Evolutionary conservation across 2,329 filamentous ascomycete species (phyloP), one percentile per base, ranked within the genome.

Genomic region (Colletotrichum sidae): DNA sequence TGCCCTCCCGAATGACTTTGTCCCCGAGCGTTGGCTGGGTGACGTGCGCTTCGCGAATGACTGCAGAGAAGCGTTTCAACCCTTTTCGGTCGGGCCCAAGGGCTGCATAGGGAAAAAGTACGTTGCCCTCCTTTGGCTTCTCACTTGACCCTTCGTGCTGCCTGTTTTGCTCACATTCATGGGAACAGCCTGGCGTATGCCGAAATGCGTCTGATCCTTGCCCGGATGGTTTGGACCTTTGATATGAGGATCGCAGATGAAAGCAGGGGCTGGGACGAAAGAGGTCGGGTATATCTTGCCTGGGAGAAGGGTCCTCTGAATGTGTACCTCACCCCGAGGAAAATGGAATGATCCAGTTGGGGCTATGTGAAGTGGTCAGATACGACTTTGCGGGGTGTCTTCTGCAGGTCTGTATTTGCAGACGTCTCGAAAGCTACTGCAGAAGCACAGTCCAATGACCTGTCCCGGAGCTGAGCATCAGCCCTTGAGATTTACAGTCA

Each of bases 61-160:
- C 65, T 77, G 74, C 37, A 74, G 75, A 42, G 79, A 80, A 0
- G 77, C 76, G 2, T 75, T 83, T 55, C 80, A 85, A 69, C 80
- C 84, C 0, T 85, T 86, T 64, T 77, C 79, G 4, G 54, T 81
- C 2, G 83, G 84, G 0, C 79, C 84, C 5, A 73, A 83, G 2
- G 83, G 83, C 50, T 86, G 84, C 60, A 76, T 86, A 17, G 84
- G 84, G 1, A 76, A 75, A 64, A 84, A 84, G 81, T 82, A 73
- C 70, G 81, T 75, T 0, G 0, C 10, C 10, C 41, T n/a, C 41
- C 41, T 10, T n/a, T 12, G 5, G 7, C 41, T 44, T 15, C 41
- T 13, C 41, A 4, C 41, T 44, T 11, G 3, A 6, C 9, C 15
- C 13, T 10, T 11, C 5, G 44, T 9, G 10, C 6, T 42, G 6